Base-by-base conservation (phyloP, 139 green algal genomes). In the Picochlorum sp. region DNA sequence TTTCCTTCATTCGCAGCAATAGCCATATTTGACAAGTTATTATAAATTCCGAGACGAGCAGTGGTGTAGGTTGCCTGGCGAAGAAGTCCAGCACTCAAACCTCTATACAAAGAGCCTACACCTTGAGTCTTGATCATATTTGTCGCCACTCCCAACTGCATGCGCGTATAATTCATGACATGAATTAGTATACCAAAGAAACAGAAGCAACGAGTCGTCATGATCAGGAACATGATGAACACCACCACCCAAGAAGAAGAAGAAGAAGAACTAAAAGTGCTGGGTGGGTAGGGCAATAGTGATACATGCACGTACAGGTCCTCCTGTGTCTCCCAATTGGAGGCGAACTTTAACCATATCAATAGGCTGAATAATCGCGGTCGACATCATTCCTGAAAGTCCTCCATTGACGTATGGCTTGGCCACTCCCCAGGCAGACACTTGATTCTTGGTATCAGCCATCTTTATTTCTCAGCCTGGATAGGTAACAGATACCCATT, bases 361-460 rank as follows among this genome's bases (percentile, higher is more conserved):
- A 72, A 96, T 87, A 21, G 91, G 88, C 84, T 98, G 94, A 44
- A 85, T 84, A 50, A 85, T 61, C 45, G 66, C 75, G 41, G 79
- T 85, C 15, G 87, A 80, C 1, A 57, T 56, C 92, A 98, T 98
- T 56, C 94, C 94, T 1, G 80, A 84, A 10, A 87, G 41, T 28
- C 94, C 94, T 44, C 94, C 94, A 67, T 98, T 98, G 1, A 98
- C n/a, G 66, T 94, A 99, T 4, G 94, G 94, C 83, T 98, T 98
- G 41, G 79, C 76, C 6, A 84, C 69, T 65, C 85, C 82, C 92
- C 92, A 99, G 0, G 76, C 77, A 32, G 73, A 58, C 38, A 74
- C 65, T 61, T 81, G 34, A 41, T 14, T 41, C 34, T 41, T 41
- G 34, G 34, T 41, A 41, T 41, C 34, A 41, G 34, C 34, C 34